Conservation (phyloP, 2,329 filamentous ascomycete genomes). For the Ophiostoma novo-ulmi region DNA sequence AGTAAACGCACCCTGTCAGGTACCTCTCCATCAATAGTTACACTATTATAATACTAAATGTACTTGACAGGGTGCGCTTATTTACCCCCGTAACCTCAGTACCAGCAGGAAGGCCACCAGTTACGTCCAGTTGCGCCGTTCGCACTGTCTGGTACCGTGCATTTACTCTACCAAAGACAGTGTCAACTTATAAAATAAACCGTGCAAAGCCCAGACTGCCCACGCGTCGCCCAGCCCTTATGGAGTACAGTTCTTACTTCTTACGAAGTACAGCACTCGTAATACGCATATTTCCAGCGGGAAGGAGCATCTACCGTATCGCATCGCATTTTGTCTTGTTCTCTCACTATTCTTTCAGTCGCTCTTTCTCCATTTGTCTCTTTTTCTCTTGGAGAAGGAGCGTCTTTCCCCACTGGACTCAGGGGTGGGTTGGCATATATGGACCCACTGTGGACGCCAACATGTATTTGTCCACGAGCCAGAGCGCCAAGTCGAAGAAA, state of each 20-base stretch:
- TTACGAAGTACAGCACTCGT: neutral
- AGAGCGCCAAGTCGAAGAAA: slow-evolving; percentile 6
- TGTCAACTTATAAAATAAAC: neutral
- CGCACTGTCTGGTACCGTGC: neutral
- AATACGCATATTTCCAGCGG: neutral
- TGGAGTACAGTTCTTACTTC: neutral
- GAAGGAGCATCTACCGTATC: slow-evolving; percentile 2
- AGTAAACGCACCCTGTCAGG: no score
- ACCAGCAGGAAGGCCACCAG: neutral
- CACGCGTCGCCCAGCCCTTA: neutral
- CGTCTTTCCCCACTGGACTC: slow-evolving; percentile 6
- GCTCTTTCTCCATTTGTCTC: slow-evolving; percentile 1
- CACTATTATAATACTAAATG: no score
- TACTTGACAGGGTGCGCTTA: no score
- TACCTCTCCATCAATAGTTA: no score
- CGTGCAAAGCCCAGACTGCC: neutral
- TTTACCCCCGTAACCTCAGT: no score
- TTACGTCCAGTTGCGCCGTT: neutral
- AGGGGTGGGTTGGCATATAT: slow-evolving; percentile 13
- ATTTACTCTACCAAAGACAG: neutral
- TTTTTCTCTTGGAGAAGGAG: slow-evolving; percentile 8
- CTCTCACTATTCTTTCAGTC: neutral
- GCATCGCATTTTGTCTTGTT: neutral
- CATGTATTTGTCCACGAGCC: neutral
- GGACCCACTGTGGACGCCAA: neutral